These are phyloP conservation scores for Oehlia diaphana DNA, from an alignment of 192 early-diverging fungal genomes.

Conservation along the genomic window DNA sequence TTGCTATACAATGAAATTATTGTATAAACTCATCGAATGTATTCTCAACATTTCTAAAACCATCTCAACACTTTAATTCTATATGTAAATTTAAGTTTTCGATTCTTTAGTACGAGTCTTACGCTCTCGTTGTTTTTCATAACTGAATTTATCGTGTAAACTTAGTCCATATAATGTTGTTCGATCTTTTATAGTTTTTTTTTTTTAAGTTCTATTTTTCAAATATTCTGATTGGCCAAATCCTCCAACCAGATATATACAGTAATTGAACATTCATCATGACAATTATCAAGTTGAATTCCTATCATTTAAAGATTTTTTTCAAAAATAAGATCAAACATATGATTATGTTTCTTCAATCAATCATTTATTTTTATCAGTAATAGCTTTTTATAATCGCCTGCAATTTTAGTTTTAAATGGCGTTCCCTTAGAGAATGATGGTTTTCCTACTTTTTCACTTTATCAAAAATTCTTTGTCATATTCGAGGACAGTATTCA, in stretches of 20 bases:
- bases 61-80: no score
- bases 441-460: not conserved
- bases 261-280: conserved; percentile 37
- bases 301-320: conserved; percentile 53
- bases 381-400: not conserved
- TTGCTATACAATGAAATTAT: not conserved
- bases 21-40: no score
- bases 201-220: conserved; percentile 51
- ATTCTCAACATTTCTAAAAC: no score
- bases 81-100: no score
- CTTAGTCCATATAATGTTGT: conserved; percentile 50
- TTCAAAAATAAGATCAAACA: conserved; percentile 58
- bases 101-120: no score
- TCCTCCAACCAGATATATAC: conserved; percentile 56
- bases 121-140: no score
- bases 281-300: conserved; percentile 46
- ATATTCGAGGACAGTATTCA: not conserved
- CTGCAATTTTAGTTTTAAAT: conserved; percentile 5
- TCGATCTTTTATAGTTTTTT: conserved; percentile 8
- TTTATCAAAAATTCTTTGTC: not conserved
- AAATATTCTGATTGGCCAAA: conserved; percentile 58
- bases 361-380: conserved; percentile 10
- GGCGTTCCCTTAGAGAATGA: not conserved
- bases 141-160: not conserved
- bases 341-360: not conserved